Evolutionary conservation across 1,284 basidiomycete species (phyloP), one percentile per base, ranked within the genome.

Genomic region (Boletus hoseneyae): DNA sequence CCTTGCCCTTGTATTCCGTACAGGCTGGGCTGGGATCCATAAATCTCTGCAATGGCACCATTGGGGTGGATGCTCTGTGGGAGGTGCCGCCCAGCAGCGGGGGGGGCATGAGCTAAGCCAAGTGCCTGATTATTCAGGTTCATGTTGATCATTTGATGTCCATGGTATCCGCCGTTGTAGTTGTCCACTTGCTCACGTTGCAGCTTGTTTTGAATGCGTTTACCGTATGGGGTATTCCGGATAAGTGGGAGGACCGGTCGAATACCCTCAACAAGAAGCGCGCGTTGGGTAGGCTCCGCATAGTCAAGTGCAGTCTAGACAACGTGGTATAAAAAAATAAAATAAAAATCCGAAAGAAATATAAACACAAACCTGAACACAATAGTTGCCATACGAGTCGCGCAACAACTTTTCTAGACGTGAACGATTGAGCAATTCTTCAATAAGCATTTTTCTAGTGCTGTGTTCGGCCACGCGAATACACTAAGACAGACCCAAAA

Each of bases 221-320:
- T 97, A 62, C 94, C 94, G 63, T 97, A 97, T 4, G 94, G 94
- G 5, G 94, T 97, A 73, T 97, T 97, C 62, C 94, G 88, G 65
- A 97, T 97, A 56, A 97, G 79, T 3, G 93, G 94, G 27, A 97
- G 79, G 54, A 97, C 93, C n/a, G 95, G 95, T 47, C 94, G 88
- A 66, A 97, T 97, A 60, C 91, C 92, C 66, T 97, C 93, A 32
- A 97, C 91, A 37, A 97, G 83, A 59, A 85, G 69, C 10, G 78
- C 85, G 41, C 94, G 88, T 70, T 97, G 94, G 19, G 69, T 75
- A 30, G 93, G 87, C 60, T 97, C 94, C 44, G 95, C 93, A 59
- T 97, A 97, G 67, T 97, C 94, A 52, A 97, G 75, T 36, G 95
- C 94, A 52, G 94, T 97, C 85, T 97, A 69, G n/a, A 25, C 37